A percentile compares a stretch with the other conserved stretches of the same genome.
Evolutionary conservation across 371 early-diverging fungal species (phyloP).

Genomic region (Sporodiniella umbellata): DNA sequence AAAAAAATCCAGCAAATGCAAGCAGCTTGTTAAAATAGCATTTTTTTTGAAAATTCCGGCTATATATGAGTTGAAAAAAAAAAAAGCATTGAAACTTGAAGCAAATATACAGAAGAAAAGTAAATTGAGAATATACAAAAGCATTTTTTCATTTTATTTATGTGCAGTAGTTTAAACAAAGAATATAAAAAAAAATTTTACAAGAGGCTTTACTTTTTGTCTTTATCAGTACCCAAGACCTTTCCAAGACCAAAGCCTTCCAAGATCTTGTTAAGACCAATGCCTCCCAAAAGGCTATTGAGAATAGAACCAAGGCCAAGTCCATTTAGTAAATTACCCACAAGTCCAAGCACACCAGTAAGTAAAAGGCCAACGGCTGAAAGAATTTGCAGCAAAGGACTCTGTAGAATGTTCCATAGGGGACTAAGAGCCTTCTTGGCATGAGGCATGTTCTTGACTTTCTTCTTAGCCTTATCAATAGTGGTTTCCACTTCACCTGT

Average conservation of each 20-base stretch:
- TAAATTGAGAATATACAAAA: no score
- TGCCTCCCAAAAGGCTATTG: constrained; percentile 25
- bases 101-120: no score
- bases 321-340: constrained; percentile 27
- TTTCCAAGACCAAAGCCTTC: constrained; percentile 26
- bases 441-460: constrained; percentile 27
- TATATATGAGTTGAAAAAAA: no score
- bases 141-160: no score
- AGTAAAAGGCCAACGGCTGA: constrained; percentile 30
- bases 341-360: constrained; percentile 28
- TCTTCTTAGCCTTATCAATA: constrained; percentile 33
- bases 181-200: no score
- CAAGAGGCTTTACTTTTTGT: constrained; percentile 7
- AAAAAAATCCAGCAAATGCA: no score
- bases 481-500: constrained; percentile 27
- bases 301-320: constrained; percentile 26
- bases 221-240: constrained; percentile 10
- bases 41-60: no score
- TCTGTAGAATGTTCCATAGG: constrained; percentile 25
- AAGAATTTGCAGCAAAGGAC: constrained; percentile 29
- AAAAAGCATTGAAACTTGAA: no score
- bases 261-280: constrained; percentile 30
- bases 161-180: no score
- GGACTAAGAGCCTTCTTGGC: constrained; percentile 28
- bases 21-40: no score